These are phyloP conservation scores for Aeschynomene evenia DNA, from an alignment of 306 rosid species.

Conservation along the genomic window DNA sequence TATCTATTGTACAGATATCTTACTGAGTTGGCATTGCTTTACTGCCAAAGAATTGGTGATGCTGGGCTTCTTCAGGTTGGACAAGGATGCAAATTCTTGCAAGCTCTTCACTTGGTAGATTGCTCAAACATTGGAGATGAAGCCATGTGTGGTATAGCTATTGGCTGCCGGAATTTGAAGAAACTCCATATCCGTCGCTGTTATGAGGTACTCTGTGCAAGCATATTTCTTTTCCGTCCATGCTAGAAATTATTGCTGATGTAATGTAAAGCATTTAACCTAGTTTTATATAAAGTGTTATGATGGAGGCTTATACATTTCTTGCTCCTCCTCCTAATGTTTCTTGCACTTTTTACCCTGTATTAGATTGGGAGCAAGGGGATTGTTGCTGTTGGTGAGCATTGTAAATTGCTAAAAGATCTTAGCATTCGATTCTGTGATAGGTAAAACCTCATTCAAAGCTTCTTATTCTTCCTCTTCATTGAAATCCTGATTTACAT, in stretches of 20 bases:
- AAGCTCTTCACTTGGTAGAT: constrained; percentile 90
- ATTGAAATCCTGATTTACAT: constrained; percentile 12
- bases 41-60: constrained; percentile 85
- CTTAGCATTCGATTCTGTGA: constrained; percentile 94
- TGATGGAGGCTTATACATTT: background rate
- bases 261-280: background rate
- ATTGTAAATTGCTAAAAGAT: constrained; percentile 70
- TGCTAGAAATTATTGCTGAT: background rate
- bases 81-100: constrained; percentile 78
- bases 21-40: constrained; percentile 71
- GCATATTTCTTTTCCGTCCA: too few species aligned
- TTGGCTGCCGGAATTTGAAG: constrained; percentile 83
- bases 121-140: constrained; percentile 92
- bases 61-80: constrained; percentile 77
- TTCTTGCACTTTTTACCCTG: constrained; percentile 1
- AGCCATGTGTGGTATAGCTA: constrained; percentile 79
- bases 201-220: constrained; percentile 62
- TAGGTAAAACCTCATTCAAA: constrained; percentile 52
- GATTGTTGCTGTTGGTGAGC: constrained; percentile 73
- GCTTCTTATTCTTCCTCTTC: constrained; percentile 4
- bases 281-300: constrained; percentile 9
- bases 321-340: background rate
- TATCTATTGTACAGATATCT: constrained; percentile 57
- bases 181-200: constrained; percentile 90
- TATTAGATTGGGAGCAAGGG: constrained; percentile 81